phyloP scores from a whole-genome alignment of 345 rosid species.

The Dipteronia sinensis region DNA sequence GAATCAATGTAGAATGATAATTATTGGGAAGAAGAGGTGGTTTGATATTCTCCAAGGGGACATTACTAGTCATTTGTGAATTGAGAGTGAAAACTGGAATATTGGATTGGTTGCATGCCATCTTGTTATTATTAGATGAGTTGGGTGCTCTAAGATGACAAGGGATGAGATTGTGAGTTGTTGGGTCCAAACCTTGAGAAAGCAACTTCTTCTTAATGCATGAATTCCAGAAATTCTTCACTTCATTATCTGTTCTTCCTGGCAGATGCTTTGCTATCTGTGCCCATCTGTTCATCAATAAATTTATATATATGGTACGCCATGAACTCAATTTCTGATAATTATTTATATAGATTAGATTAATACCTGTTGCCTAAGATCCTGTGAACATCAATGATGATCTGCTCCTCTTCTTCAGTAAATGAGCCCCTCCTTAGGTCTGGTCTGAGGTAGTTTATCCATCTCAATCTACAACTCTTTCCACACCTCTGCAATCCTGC shows the following conservation, averaged over 20 bases:
- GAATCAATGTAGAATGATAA: constrained; percentile 1
- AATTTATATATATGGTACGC: too few relatives aligned
- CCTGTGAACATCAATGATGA: constrained; percentile 60
- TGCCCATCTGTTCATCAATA: constrained; percentile 41
- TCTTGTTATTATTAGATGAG: constrained; percentile 8
- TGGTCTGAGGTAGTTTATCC: constrained; percentile 65
- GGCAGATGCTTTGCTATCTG: constrained; percentile 72
- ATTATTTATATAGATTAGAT: too few relatives aligned
- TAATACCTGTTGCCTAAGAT: constrained; percentile 53
- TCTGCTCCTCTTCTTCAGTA: constrained; percentile 53
- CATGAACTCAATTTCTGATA: neutral
- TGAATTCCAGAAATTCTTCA: constrained; percentile 82
- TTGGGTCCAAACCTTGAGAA: constrained; percentile 54
- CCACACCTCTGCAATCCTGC: constrained; percentile 66
- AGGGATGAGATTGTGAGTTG: constrained; percentile 43
- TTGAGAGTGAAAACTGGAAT: constrained; percentile 23
- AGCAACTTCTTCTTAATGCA: constrained; percentile 69
- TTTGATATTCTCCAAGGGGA: constrained; percentile 13
- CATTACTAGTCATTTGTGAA: constrained; percentile 10
- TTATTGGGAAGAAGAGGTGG: constrained; percentile 20
- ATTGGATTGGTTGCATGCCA: constrained; percentile 15
- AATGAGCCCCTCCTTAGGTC: constrained; percentile 57
- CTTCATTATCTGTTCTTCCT: constrained; percentile 78
- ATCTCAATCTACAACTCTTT: constrained; percentile 64
- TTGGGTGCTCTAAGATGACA: constrained; percentile 30